A percentile compares a stretch with the other conserved stretches of the same genome.
Conservation (phyloP, 371 early-diverging fungal species). For the Mortierella sp. region DNA sequence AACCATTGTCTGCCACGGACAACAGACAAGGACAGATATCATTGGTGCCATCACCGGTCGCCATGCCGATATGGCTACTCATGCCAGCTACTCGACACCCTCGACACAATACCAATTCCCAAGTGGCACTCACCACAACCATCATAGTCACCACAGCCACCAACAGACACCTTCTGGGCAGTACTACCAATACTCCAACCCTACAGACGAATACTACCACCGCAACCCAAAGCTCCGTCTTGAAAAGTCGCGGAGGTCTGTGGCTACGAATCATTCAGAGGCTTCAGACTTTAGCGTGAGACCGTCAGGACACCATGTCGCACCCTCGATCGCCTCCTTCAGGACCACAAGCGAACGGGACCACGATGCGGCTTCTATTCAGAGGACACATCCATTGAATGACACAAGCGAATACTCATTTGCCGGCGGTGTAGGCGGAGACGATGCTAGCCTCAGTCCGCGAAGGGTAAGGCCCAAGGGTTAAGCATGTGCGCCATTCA, state of each 20-base stretch:
- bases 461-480: slow-evolving; percentile 12
- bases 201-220: slow-evolving; percentile 36
- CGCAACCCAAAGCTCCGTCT: slow-evolving; percentile 23
- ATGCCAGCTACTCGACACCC: slow-evolving; percentile 27
- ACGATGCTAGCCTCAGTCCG: slow-evolving; percentile 14
- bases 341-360: slow-evolving; percentile 36
- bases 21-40: slow-evolving; percentile 46
- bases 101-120: slow-evolving; percentile 33
- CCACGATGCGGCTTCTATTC: slow-evolving; percentile 22
- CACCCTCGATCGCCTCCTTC: slow-evolving; percentile 41
- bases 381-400: neutral
- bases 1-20: slow-evolving; percentile 42
- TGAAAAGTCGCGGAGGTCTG: slow-evolving; percentile 43
- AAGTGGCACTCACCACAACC: neutral
- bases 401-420: slow-evolving; percentile 20
- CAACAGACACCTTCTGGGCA: slow-evolving; percentile 25
- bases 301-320: slow-evolving; percentile 20
- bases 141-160: slow-evolving; percentile 22
- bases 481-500: neutral
- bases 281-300: slow-evolving; percentile 36
- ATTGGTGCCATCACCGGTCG: slow-evolving; percentile 51
- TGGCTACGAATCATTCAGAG: slow-evolving; percentile 39
- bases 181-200: slow-evolving; percentile 44
- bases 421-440: slow-evolving; percentile 12
- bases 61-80: slow-evolving; percentile 33